Base-by-base conservation (phyloP, 1,284 basidiomycete genomes). In the Microbotryomycetes sp. region DNA sequence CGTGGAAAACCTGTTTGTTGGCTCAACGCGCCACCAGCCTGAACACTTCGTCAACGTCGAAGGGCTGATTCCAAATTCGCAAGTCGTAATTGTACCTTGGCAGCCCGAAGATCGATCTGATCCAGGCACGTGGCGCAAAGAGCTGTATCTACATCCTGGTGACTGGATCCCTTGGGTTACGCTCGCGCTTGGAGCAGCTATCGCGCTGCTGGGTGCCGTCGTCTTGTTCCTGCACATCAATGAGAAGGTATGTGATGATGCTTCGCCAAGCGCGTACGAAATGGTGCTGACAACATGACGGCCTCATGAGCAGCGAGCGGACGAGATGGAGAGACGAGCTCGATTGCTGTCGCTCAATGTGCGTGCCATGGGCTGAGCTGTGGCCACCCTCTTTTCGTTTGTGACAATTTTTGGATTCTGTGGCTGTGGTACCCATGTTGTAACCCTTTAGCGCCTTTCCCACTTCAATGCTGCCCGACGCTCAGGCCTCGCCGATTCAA, bases 101-200 rank as follows among this genome's bases (percentile, higher is more conserved):
- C 77, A 77, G 59, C 69, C 81, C 0, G 76, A 72, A 6, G 74
- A 69, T 28, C 74, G 76, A 1, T 79, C 81, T 12, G 80, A 80
- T 28, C 58, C 53, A 6, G 56, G 80, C 26, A 77, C 78, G 36
- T 99, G 96, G 96, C 87, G 84, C 69, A 83, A 86, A 61, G 89
- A 97, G 79, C 78, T 98, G 62, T 98, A 91, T 74, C 77, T 99
- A 70, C 81, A 92, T 50, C 94, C 94, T 1, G 94, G 93, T 16
- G 89, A 93, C 70, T 98, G 94, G 93, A 91, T 97, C 67, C 91
- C 92, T 1, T 94, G 88, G 89, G 96, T 99, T 14, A 92, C 88
- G 3, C 77, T 92, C 47, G 90, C 88, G 0, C 85, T 97, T 0
- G 79, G 92, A 3, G 84, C 82, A 1, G 84, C 87, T 3, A 89